Base-by-base conservation (phyloP, 495 filamentous ascomycete genomes). In the Choiromyces venosus region DNA sequence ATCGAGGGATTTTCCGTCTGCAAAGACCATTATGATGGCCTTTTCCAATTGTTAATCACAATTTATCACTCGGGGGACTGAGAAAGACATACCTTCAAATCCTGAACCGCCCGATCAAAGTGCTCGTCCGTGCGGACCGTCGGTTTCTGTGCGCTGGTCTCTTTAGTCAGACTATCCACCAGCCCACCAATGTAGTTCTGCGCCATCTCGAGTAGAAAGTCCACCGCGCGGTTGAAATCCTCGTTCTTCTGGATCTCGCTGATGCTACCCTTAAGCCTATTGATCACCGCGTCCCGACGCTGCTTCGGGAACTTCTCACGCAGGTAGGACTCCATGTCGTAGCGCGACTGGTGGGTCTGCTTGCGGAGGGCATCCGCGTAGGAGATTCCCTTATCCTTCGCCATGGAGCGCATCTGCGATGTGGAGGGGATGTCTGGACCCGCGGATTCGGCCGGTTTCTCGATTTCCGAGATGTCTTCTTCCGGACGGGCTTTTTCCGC, bases 291-390 rank as follows among this genome's bases (percentile, higher is more conserved):
- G 52, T 81, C 79, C 19, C 79, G 71, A 18, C 79, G 72, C 73
- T 81, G 79, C 36, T 81, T 81, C 16, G 79, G 79, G 37, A 81
- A 81, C 25, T 81, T 81, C 67, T 81, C 72, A 16, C 73, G 79
- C 19, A 81, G 71, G 36, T 81, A 81, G 3, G 76, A 69, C 66
- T 81, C 79, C n/a, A 81, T 66, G 29, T 81, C 79, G 9, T 78
- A 75, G 18, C 79, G 75, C 19, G 75, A 67, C 36, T 78, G 71
- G 10, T 74, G 68, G 18, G 66, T 39, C 38, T 71, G 71, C 25
- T 61, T 65, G 4, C 73, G 69, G 25, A 70, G 64, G 29, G 71
- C 64, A 14, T 81, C 79, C 2, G 56, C 25, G 10, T 76, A 71
- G 25, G 72, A 75, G 14, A 29, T 64, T 29, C 78, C 75, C 37